A percentile compares a stretch with the other conserved stretches of the same genome.
These are phyloP conservation scores for Ophiostoma ips DNA, from an alignment of 2,329 filamentous ascomycete species.

Conservation along the genomic window DNA sequence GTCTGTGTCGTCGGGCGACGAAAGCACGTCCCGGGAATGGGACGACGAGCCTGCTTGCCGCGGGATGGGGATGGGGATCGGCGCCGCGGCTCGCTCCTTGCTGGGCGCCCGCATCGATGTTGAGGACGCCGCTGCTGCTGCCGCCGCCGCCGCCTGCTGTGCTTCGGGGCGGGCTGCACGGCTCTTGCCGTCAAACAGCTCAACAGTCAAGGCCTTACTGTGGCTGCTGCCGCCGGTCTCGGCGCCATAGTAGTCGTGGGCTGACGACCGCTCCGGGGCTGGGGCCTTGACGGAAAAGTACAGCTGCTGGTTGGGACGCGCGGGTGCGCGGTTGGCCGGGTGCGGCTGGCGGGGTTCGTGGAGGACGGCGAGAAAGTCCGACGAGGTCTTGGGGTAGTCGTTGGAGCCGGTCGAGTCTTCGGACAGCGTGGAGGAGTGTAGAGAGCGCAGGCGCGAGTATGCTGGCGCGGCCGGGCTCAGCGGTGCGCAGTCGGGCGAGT, in stretches of 20 bases:
- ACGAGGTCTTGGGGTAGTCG: constrained; percentile 4
- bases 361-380: constrained; percentile 11
- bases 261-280: background rate
- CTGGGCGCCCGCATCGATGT: no score
- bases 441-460: background rate
- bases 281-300: constrained; percentile 9
- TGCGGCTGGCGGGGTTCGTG: constrained; percentile 5
- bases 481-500: background rate
- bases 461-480: background rate
- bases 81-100: background rate
- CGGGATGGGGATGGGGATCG: constrained; percentile 4
- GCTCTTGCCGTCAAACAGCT: background rate
- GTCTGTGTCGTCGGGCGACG: background rate
- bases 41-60: background rate
- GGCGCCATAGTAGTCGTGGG: constrained; percentile 2
- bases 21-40: background rate
- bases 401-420: constrained; percentile 5
- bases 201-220: background rate
- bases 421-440: constrained; percentile 1
- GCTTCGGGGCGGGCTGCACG: background rate
- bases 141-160: background rate
- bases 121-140: no score
- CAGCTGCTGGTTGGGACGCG: constrained; percentile 6
- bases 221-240: background rate
- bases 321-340: background rate